phyloP scores from a whole-genome alignment of 106 monocot genomes.

The Alisma plantagoaquatica region DNA sequence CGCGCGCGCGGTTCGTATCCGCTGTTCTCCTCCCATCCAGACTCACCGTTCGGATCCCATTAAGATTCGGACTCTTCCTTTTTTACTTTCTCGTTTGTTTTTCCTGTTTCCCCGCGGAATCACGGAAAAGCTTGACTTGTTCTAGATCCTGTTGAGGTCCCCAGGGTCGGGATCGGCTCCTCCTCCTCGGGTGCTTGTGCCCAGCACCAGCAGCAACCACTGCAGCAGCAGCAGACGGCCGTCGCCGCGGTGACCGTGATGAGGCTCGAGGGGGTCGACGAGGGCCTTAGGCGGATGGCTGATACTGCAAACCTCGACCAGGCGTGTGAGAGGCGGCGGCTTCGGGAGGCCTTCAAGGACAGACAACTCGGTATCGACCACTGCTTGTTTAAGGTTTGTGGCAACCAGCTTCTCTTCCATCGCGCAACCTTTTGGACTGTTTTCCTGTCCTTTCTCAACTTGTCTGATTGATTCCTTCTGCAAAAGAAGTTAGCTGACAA shows the following conservation, averaged over 20 bases:
- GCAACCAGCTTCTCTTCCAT: not conserved
- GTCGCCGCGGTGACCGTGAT: slow-evolving; percentile 2
- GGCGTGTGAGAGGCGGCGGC: slow-evolving; percentile 49
- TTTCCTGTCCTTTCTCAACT: not conserved
- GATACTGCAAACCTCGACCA: slow-evolving; percentile 50
- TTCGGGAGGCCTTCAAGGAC: slow-evolving; percentile 76
- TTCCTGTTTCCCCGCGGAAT: too few species aligned
- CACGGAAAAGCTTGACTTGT: not conserved
- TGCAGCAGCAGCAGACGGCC: too few species aligned
- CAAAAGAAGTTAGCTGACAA: too few species aligned
- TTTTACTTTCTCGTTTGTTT: too few species aligned
- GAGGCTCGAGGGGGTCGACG: slow-evolving; percentile 65
- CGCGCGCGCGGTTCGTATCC: slow-evolving; percentile 8
- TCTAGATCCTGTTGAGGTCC: not conserved
- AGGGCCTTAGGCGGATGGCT: slow-evolving; percentile 49
- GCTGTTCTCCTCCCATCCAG: not conserved
- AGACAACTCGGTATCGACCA: slow-evolving; percentile 81
- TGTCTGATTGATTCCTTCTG: too few species aligned
- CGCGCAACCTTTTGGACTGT: not conserved
- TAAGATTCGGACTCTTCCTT: not conserved
- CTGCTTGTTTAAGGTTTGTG: slow-evolving; percentile 68
- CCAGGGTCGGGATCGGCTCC: not conserved
- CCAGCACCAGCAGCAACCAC: not conserved
- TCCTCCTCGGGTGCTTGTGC: not conserved
- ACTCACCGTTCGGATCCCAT: not conserved